A percentile compares a stretch with the other conserved stretches of the same genome.
These are phyloP conservation scores for Pterocarpus macrocarpus DNA, from an alignment of 306 rosid genomes.

Conservation along the genomic window DNA sequence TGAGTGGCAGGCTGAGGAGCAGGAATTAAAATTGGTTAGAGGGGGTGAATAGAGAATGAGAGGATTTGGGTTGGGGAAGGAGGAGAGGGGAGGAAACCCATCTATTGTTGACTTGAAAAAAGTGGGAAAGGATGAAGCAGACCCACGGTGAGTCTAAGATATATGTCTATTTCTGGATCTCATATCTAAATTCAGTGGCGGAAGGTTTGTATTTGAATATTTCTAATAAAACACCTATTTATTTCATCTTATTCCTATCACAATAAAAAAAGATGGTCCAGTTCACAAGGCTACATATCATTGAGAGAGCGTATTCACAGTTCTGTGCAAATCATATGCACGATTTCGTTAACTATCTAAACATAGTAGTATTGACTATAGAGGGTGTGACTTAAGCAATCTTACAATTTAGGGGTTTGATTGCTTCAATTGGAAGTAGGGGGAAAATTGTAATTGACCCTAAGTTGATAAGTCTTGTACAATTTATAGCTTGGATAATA, in stretches of 20 bases:
- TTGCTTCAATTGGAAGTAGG: conserved; percentile 7
- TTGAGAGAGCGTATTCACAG: neutral
- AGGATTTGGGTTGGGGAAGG: no score
- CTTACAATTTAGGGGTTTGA: neutral
- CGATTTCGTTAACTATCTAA: neutral
- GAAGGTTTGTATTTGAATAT: neutral
- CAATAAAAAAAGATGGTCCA: neutral
- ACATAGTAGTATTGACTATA: neutral
- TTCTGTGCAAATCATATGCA: neutral
- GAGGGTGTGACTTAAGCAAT: neutral
- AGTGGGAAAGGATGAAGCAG: no score
- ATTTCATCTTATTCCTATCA: no score
- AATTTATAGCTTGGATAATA: neutral
- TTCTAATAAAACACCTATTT: neutral
- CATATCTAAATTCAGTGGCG: no score
- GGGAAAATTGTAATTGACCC: neutral
- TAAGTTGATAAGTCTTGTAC: neutral
- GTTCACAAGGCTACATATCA: neutral
- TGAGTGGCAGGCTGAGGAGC: no score
- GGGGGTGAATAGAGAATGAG: no score
- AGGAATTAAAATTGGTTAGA: no score
- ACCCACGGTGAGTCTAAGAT: no score
- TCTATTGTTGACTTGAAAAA: no score
- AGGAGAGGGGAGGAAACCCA: no score
- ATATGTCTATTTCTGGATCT: no score